Evolutionary conservation across 2,329 filamentous ascomycete species (phyloP).

Genomic region (Diaporthe australafricana): DNA sequence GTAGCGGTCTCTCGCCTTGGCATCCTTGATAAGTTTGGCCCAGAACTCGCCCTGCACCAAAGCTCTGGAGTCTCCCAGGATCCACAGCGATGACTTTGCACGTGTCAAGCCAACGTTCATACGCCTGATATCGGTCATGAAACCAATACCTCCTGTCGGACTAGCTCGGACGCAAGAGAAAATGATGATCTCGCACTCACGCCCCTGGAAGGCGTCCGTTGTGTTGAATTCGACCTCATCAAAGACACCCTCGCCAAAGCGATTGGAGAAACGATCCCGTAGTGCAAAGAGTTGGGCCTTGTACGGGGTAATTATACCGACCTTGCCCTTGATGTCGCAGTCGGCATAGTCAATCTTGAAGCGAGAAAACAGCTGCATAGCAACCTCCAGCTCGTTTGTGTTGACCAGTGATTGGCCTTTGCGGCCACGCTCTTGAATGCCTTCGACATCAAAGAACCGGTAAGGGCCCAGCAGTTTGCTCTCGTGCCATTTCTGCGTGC

Average conservation of each 20-base stretch:
- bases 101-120: conserved; percentile 99
- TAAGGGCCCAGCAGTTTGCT: conserved; percentile 88
- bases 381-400: conserved; percentile 85
- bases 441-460: conserved; percentile 95
- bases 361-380: conserved; percentile 85
- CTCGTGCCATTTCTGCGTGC: conserved; percentile 86
- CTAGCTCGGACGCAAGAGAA: conserved; percentile 98
- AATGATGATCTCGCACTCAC: conserved; percentile 97
- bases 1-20: conserved; percentile 79
- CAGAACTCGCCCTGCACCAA: conserved; percentile 91
- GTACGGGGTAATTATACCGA: conserved; percentile 98
- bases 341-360: conserved; percentile 78
- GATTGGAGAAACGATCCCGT: conserved; percentile 76
- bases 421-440: conserved; percentile 83
- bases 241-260: conserved; percentile 80
- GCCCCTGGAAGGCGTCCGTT: conserved; percentile 96
- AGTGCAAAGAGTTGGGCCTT: conserved; percentile 91
- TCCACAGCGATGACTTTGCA: conserved; percentile 96
- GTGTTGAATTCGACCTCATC: conserved; percentile 96
- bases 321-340: conserved; percentile 81
- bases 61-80: conserved; percentile 90
- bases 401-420: conserved; percentile 94
- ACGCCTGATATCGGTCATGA: conserved; percentile 96
- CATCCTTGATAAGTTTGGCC: conserved; percentile 86
- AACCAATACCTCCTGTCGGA: conserved; percentile 94